Evolutionary conservation across 208 protist genomes (phyloP).

Genomic region (Trypanosoma melophagium): DNA sequence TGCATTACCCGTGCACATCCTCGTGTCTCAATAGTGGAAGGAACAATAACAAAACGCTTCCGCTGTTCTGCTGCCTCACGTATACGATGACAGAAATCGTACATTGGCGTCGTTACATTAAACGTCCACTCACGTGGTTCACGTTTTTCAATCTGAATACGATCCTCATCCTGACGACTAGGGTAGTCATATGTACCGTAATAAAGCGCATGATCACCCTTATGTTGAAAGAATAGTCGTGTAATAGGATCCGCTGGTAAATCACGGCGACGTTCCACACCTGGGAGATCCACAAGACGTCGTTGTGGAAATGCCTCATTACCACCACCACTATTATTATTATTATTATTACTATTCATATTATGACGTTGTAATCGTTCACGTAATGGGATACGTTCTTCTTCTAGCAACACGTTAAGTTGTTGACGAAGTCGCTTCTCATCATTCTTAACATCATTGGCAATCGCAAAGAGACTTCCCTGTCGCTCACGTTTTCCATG

Average conservation of each 20-base stretch:
- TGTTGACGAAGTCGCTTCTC: constrained; percentile 74
- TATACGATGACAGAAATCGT: constrained; percentile 90
- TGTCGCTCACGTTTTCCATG: constrained; percentile 56
- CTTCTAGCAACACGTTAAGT: constrained; percentile 73
- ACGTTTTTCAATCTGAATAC: constrained; percentile 84
- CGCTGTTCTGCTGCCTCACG: constrained; percentile 84
- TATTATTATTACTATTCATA: not conserved
- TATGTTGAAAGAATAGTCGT: constrained; percentile 91
- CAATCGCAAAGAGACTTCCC: constrained; percentile 75
- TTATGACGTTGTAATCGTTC: constrained; percentile 17
- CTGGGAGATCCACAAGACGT: constrained; percentile 73
- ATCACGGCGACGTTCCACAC: constrained; percentile 79
- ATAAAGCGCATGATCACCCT: constrained; percentile 90
- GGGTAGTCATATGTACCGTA: constrained; percentile 87
- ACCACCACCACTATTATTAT: not conserved
- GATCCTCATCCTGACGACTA: constrained; percentile 73
- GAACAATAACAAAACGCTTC: constrained; percentile 90
- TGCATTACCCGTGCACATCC: constrained; percentile 87
- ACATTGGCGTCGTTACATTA: constrained; percentile 78
- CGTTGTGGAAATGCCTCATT: constrained; percentile 42
- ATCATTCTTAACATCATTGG: constrained; percentile 62
- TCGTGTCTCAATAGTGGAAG: constrained; percentile 84
- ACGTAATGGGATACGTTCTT: constrained; percentile 56
- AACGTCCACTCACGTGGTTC: constrained; percentile 68
- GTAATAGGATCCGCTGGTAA: constrained; percentile 90